Conservation (phyloP, 768 basidiomycete species). For the Zangia roseola region DNA sequence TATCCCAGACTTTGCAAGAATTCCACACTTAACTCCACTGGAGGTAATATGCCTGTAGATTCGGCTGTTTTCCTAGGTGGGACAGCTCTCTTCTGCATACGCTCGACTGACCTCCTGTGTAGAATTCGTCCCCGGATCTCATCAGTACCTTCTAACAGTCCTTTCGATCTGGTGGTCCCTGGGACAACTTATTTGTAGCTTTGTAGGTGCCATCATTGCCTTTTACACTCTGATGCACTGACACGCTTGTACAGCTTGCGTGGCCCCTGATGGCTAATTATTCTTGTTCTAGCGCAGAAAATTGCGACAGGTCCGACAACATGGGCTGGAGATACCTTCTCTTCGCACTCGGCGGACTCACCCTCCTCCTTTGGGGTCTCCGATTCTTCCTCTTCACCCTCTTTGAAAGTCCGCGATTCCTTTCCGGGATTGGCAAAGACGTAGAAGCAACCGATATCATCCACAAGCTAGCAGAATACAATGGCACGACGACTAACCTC, state of each 20-base stretch:
- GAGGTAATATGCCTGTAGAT: constrained; percentile 56
- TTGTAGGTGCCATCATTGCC: constrained; percentile 31
- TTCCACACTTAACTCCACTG: not conserved
- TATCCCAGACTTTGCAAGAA: not conserved
- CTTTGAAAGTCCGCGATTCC: constrained; percentile 57
- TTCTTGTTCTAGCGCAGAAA: constrained; percentile 40
- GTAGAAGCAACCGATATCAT: constrained; percentile 49
- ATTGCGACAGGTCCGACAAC: constrained; percentile 45
- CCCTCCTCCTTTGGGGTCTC: constrained; percentile 49
- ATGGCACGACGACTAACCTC: constrained; percentile 42
- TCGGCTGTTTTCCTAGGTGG: constrained; percentile 51
- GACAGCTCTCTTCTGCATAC: not conserved
- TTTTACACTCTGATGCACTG: not conserved
- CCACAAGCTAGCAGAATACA: constrained; percentile 49
- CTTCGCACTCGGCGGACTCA: constrained; percentile 51
- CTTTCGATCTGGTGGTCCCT: constrained; percentile 60
- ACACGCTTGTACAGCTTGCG: constrained; percentile 40
- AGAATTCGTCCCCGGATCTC: constrained; percentile 52
- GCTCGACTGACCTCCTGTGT: constrained; percentile 7
- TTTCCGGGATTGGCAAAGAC: constrained; percentile 53
- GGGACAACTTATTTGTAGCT: constrained; percentile 50
- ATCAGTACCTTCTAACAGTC: constrained; percentile 58
- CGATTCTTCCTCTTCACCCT: constrained; percentile 54
- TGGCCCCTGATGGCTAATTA: constrained; percentile 60
- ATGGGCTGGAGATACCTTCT: constrained; percentile 68